Base-by-base conservation (phyloP, 352 stramenopile species). In the Globisporangium abappressorium region DNA sequence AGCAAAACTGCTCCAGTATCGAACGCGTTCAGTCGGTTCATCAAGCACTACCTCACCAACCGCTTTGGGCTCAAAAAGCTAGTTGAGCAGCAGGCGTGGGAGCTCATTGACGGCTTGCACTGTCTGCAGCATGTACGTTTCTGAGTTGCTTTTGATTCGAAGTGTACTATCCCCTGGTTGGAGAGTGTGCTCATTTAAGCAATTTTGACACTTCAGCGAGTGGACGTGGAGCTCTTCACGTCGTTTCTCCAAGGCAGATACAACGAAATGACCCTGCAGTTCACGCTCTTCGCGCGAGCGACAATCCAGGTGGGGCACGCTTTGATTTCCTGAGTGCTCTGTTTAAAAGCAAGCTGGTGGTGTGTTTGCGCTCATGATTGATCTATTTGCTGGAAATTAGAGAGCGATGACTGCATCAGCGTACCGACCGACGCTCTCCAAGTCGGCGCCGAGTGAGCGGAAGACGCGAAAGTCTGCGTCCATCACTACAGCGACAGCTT, bases 151-250 rank as follows among this genome's bases (percentile, higher is more conserved):
- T 38, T 38, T 38, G 33, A 38, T 38, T 1, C 33, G 26, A 9
- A 28, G 5, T 64, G 22, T 8, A 26, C 24, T 62, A 64, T 28
- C 26, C 11, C 3, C 34, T 53, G 20, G 43, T 30, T n/a, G 46
- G 15, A 5, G 11, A 46, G 1, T 41, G 3, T 2, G 66, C 38
- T 38, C 46, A 66, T 28, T 1, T 33, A 7, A 55, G 9, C 26
- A 9, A 6, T 53, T 62, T 46, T 46, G 5, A 43, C 0, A 11
- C 34, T 14, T 12, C 38, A 88, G 63, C 70, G 76, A 14, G 62
- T 85, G 20, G 85, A 93, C 36, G 74, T 86, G 9, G 79, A 89
- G 56, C 71, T 87, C 20, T 92, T 93, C 64, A 70, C 74, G 6
- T 74, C 72, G 14, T 91, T 93, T 65, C 58, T 93, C 38, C 73